phyloP scores from a whole-genome alignment of 164 flowering plant genomes.

The Umbilicus rupestris region DNA sequence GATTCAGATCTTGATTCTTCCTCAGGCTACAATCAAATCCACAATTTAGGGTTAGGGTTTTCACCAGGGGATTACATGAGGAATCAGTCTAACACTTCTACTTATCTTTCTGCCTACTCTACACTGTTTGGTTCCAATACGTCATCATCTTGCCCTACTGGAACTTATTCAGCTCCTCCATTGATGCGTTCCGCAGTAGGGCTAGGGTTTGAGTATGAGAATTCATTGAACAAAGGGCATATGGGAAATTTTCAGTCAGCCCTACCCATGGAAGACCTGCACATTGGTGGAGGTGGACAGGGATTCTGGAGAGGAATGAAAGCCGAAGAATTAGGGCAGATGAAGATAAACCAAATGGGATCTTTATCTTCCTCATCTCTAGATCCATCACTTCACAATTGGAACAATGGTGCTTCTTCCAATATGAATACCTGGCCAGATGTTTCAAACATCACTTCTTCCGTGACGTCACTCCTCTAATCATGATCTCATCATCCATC shows the following conservation, averaged over 20 bases:
- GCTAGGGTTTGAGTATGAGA: conserved; percentile 20
- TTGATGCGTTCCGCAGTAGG: neutral
- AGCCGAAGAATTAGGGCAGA: neutral
- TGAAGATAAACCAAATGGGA: conserved; percentile 1
- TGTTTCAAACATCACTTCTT: conserved; percentile 35
- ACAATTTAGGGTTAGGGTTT: conserved; percentile 46
- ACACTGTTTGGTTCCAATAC: neutral
- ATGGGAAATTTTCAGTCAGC: neutral
- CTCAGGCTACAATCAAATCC: conserved; percentile 6
- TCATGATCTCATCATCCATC: neutral
- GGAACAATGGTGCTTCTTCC: conserved; percentile 11
- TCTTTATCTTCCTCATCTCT: conserved; percentile 17
- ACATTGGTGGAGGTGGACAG: neutral
- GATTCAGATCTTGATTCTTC: neutral
- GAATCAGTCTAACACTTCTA: conserved; percentile 27
- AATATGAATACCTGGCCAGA: conserved; percentile 37
- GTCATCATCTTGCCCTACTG: neutral
- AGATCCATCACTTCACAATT: conserved; percentile 38
- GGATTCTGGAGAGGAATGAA: neutral
- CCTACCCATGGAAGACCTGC: neutral
- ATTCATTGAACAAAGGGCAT: conserved; percentile 10
- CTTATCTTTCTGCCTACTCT: conserved; percentile 30
- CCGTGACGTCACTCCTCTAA: conserved; percentile 47
- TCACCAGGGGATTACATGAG: conserved; percentile 22
- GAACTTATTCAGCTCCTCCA: neutral